Percentiles rank a stretch among this genome's conserved stretches.
phyloP scores from a whole-genome alignment of 768 basidiomycete species.

The Hypholoma sublateritium region DNA sequence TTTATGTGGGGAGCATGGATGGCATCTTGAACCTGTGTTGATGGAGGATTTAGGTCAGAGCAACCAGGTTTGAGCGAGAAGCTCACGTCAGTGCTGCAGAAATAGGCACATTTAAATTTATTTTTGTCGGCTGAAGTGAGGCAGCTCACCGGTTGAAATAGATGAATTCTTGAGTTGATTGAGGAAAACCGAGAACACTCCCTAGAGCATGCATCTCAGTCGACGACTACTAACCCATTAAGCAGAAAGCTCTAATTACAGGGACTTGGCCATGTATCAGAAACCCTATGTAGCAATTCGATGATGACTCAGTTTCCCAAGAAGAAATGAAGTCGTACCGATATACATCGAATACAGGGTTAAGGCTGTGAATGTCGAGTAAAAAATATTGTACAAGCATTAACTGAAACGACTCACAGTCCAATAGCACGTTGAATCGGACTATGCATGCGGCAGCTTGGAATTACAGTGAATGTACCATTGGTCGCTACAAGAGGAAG shows the following conservation, averaged over 20 bases:
- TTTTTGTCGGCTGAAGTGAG: background rate
- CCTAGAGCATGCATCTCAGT: constrained; percentile 23
- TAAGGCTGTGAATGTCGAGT: constrained; percentile 33
- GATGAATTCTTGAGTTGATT: constrained; percentile 53
- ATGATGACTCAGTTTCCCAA: background rate
- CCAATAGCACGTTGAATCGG: constrained; percentile 49
- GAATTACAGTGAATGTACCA: constrained; percentile 38
- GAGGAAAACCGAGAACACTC: constrained; percentile 72
- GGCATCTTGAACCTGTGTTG: constrained; percentile 39
- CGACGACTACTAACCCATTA: background rate
- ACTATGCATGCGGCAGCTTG: constrained; percentile 46
- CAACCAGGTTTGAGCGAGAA: background rate
- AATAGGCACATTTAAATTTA: background rate
- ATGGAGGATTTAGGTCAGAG: background rate
- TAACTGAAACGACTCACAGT: constrained; percentile 31
- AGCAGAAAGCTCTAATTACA: constrained; percentile 26
- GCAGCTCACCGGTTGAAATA: constrained; percentile 48
- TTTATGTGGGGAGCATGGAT: constrained; percentile 67
- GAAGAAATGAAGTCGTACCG: constrained; percentile 29
- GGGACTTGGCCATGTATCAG: constrained; percentile 51
- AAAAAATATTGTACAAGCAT: background rate
- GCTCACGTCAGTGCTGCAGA: constrained; percentile 13
- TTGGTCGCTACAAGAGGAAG: constrained; percentile 54
- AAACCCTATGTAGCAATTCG: constrained; percentile 31
- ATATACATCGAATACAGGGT: constrained; percentile 58